Evolutionary conservation across 169 alveolate genomes (phyloP).

Genomic region (Plasmodium sp.): DNA sequence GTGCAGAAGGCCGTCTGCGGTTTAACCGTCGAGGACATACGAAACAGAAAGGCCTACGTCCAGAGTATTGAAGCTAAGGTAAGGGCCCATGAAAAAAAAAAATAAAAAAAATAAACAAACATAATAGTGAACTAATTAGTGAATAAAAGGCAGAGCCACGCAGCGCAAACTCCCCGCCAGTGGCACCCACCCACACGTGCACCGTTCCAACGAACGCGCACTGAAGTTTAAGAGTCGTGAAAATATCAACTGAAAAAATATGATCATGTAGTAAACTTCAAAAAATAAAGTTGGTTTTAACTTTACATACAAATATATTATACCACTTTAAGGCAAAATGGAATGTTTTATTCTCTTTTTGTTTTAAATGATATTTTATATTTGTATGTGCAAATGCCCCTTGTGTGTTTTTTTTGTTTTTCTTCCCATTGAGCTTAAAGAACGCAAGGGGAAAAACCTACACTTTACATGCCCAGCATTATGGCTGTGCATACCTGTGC

Average conservation of each 20-base stretch:
- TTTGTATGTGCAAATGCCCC: not conserved
- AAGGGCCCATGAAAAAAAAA: not conserved
- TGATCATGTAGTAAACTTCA: conserved; percentile 56
- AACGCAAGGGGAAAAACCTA: not conserved
- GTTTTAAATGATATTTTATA: not conserved
- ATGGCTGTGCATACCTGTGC: not conserved
- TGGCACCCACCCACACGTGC: not conserved
- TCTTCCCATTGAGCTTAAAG: not conserved
- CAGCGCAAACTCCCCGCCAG: not conserved
- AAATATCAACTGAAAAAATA: conserved; percentile 1
- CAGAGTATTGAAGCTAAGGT: conserved; percentile 70
- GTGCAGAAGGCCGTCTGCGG: conserved; percentile 98
- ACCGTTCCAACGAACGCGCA: not conserved
- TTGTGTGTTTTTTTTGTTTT: conserved; percentile 13
- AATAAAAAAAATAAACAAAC: not conserved
- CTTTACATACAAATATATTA: not conserved
- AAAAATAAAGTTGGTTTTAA: conserved; percentile 28
- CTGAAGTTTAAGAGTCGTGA: conserved; percentile 65
- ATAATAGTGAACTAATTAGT: not conserved
- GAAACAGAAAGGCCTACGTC: conserved; percentile 63
- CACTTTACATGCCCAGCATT: not conserved
- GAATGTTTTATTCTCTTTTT: conserved; percentile 56
- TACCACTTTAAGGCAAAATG: conserved; percentile 6
- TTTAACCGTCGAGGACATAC: conserved; percentile 95
- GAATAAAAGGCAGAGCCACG: not conserved